phyloP scores from a whole-genome alignment of 2,329 filamentous ascomycete species.

The Diaporthe humulicola region DNA sequence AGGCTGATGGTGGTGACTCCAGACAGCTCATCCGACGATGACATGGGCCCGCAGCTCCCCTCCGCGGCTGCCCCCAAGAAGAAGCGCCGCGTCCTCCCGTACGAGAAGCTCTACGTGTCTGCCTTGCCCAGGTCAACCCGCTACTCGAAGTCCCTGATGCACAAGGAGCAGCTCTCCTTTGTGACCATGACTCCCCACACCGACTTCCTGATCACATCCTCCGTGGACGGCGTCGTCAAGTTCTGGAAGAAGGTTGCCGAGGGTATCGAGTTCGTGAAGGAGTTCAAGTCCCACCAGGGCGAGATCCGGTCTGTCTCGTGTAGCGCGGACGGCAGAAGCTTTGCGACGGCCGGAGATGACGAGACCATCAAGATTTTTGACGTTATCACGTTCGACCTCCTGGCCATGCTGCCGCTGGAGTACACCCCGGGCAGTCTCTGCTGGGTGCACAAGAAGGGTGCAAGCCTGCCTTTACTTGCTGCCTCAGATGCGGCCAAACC shows the following conservation, averaged over 20 bases:
- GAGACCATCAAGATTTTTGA: constrained; percentile 85
- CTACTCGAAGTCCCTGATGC: constrained; percentile 98
- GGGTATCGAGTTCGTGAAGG: constrained; percentile 97
- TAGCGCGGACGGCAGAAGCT: constrained; percentile 92
- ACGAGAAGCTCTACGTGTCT: constrained; percentile 95
- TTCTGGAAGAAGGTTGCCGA: constrained; percentile 98
- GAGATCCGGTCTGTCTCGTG: constrained; percentile 87
- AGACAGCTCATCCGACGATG: constrained; percentile 82
- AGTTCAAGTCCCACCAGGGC: constrained; percentile 91
- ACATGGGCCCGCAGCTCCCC: constrained; percentile 93
- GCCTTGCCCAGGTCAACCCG: constrained; percentile 84
- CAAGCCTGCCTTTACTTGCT: constrained; percentile 88
- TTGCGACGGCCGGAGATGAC: constrained; percentile 87
- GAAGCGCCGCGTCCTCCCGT: constrained; percentile 89
- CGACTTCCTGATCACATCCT: constrained; percentile 95
- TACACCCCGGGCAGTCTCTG: constrained; percentile 84
- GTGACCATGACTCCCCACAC: constrained; percentile 90
- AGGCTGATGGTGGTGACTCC: constrained; percentile 35
- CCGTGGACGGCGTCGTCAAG: constrained; percentile 95
- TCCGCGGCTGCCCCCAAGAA: constrained; percentile 85
- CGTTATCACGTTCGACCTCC: constrained; percentile 87
- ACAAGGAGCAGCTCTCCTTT: constrained; percentile 93
- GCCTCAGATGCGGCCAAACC: constrained; percentile 82
- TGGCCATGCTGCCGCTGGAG: constrained; percentile 85
- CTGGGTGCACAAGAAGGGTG: constrained; percentile 90